Percentiles rank a stretch among this genome's conserved stretches.
Evolutionary conservation across 352 stramenopile genomes (phyloP).

Genomic region (Phytophthora palmivora): DNA sequence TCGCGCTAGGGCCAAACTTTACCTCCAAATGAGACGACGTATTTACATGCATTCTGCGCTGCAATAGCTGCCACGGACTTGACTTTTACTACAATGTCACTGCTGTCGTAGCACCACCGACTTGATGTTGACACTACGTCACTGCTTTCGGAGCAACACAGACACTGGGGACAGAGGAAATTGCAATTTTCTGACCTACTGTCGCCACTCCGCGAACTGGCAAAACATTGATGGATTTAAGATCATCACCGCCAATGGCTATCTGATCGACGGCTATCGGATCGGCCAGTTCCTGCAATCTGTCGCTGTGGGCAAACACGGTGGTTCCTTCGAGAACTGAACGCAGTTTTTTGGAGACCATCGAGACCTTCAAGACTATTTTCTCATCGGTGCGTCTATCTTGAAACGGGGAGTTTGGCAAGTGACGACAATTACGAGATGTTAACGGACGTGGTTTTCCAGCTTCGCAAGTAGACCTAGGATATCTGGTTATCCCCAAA

Average conservation of each 20-base stretch:
- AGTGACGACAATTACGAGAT: conserved; percentile 51
- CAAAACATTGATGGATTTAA: conserved; percentile 49
- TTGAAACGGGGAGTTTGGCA: conserved; percentile 36
- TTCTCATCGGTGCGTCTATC: conserved; percentile 43
- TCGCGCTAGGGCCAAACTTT: conserved; percentile 55
- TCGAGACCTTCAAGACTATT: conserved; percentile 56
- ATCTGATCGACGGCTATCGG: too few relatives aligned
- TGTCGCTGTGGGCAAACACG: conserved; percentile 61
- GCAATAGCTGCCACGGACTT: conserved; percentile 29
- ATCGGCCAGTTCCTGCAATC: conserved; percentile 90
- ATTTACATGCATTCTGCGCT: conserved; percentile 37
- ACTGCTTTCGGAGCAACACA: conserved; percentile 38
- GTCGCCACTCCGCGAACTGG: conserved; percentile 44
- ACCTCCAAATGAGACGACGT: too few relatives aligned
- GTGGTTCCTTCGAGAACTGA: conserved; percentile 38
- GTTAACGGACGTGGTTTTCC: conserved; percentile 41
- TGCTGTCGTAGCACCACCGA: too few relatives aligned
- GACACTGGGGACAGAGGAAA: conserved; percentile 73
- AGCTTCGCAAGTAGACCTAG: conserved; percentile 40
- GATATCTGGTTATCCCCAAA: conserved; percentile 42
- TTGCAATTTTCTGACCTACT: conserved; percentile 67
- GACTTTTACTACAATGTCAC: conserved; percentile 35
- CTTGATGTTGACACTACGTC: too few relatives aligned
- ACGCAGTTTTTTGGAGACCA: conserved; percentile 64
- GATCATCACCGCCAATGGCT: conserved; percentile 90